Evolutionary conservation across 176 grass and related monocot genomes (phyloP).

Genomic region (Luzula sylvatica): DNA sequence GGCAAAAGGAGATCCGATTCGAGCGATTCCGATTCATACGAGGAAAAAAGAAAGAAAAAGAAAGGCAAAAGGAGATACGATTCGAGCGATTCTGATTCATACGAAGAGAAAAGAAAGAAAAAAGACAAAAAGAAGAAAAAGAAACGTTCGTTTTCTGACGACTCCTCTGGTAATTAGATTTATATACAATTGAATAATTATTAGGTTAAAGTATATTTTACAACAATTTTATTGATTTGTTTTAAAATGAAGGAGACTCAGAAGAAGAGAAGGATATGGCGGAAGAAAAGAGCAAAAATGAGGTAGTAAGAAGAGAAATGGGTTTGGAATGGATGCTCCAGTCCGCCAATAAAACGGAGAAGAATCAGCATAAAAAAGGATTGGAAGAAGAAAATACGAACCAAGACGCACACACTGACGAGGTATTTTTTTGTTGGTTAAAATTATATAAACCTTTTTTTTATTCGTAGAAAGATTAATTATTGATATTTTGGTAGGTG

Average conservation of each 20-base stretch:
- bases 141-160: constrained; percentile 1
- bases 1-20: constrained; percentile 30
- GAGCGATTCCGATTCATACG: constrained; percentile 19
- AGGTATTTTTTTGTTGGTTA: constrained; percentile 30
- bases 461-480: neutral
- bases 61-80: constrained; percentile 27
- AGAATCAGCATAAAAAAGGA: neutral
- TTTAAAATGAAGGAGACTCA: constrained; percentile 16
- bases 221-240: constrained; percentile 7
- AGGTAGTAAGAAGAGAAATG: constrained; percentile 72
- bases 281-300: constrained; percentile 26
- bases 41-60: constrained; percentile 12
- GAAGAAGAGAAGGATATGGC: constrained; percentile 20
- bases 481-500: constrained; percentile 27
- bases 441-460: neutral
- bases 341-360: constrained; percentile 37
- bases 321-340: constrained; percentile 96
- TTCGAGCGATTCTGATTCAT: constrained; percentile 25
- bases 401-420: constrained; percentile 26
- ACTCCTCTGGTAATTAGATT: constrained; percentile 6
- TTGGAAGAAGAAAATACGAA: constrained; percentile 20
- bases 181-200: neutral
- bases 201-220: too few species aligned
- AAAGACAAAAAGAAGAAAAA: neutral
- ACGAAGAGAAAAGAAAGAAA: constrained; percentile 26